These are phyloP conservation scores for Thalia dealbata DNA, from an alignment of 176 grass and related monocot genomes.

Conservation along the genomic window DNA sequence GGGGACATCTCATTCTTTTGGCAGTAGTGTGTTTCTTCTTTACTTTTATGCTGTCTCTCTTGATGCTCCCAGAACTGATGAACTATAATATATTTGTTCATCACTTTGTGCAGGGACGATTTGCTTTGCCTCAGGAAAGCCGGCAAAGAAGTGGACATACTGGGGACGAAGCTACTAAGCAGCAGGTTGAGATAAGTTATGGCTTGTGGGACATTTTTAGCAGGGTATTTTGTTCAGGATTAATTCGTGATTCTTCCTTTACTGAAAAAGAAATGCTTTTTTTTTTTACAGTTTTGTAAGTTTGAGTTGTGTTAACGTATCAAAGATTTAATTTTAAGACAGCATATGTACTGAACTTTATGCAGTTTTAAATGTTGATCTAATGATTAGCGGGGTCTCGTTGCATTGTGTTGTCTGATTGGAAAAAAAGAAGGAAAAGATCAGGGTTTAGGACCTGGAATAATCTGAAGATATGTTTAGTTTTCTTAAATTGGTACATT, in stretches of 20 bases:
- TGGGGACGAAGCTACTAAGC: slow-evolving; percentile 83
- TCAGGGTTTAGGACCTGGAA: too few relatives aligned
- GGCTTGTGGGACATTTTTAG: not conserved
- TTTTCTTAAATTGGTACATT: too few relatives aligned
- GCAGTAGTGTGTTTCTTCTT: too few relatives aligned
- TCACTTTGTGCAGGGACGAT: slow-evolving; percentile 43
- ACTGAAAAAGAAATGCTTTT: not conserved
- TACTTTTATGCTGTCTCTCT: not conserved
- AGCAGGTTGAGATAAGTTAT: not conserved
- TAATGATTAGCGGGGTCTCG: too few relatives aligned
- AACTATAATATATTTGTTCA: not conserved
- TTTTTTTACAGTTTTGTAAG: not conserved
- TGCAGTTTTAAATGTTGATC: too few relatives aligned
- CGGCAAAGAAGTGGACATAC: slow-evolving; percentile 75
- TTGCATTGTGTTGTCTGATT: too few relatives aligned
- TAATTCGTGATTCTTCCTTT: not conserved
- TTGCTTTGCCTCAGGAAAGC: slow-evolving; percentile 90
- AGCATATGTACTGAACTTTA: too few relatives aligned
- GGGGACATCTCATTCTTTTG: too few relatives aligned
- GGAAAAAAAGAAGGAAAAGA: too few relatives aligned
- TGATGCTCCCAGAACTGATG: not conserved
- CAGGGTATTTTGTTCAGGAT: not conserved
- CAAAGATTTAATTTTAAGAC: not conserved
- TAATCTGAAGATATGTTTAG: too few relatives aligned
- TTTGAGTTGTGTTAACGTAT: not conserved